phyloP scores from a whole-genome alignment of 164 flowering plant genomes.

The Paratinospora sagittata region DNA sequence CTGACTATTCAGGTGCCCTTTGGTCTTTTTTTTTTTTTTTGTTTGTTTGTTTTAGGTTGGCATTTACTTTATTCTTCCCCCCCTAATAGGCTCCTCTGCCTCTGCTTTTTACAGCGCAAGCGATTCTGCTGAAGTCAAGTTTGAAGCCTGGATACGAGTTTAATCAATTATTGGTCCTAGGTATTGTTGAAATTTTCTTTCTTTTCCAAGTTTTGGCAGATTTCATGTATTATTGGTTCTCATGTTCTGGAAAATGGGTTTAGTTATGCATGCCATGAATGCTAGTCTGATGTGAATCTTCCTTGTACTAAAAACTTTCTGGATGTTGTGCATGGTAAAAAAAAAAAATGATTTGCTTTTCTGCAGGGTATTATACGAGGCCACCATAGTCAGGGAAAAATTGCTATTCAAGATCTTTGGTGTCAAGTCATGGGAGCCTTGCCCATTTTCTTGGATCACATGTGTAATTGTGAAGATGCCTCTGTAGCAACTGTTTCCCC shows the following conservation, averaged over 20 bases:
- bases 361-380: background rate
- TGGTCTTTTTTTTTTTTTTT: background rate
- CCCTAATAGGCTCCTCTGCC: background rate
- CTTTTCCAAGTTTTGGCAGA: background rate
- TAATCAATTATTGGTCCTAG: conserved; percentile 71
- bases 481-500: too few relatives aligned
- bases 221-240: background rate
- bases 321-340: background rate
- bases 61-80: conserved; percentile 2
- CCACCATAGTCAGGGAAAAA: too few relatives aligned
- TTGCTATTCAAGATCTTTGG: too few relatives aligned
- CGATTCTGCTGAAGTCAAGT: conserved; percentile 50
- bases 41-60: conserved; percentile 1
- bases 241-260: background rate
- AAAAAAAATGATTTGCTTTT: background rate
- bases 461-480: too few relatives aligned
- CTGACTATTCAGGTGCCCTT: conserved; percentile 71
- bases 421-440: too few relatives aligned
- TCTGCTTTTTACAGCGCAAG: conserved; percentile 43
- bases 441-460: too few relatives aligned
- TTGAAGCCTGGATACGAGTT: conserved; percentile 82
- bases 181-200: conserved; percentile 26
- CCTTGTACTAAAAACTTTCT: background rate
- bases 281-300: background rate
- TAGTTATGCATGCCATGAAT: background rate